Percentiles rank a stretch among this genome's conserved stretches.
phyloP scores from a whole-genome alignment of 805 yeast genomes.

The Candida taoyuanica region DNA sequence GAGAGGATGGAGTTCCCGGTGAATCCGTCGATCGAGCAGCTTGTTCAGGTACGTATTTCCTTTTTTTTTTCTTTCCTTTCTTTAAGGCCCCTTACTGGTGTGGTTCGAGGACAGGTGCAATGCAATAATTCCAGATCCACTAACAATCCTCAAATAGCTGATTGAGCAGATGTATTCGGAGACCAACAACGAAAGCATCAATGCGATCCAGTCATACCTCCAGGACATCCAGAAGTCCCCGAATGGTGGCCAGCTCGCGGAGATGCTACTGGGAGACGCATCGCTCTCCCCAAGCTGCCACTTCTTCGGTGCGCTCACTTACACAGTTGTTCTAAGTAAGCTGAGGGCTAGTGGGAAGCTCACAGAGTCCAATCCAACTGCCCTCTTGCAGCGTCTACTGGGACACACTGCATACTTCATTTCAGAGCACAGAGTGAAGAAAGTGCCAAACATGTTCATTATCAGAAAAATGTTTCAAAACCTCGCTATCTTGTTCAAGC shows the following conservation, averaged over 20 bases:
- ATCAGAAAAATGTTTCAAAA: slow-evolving; percentile 55
- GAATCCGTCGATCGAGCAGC: slow-evolving; percentile 5
- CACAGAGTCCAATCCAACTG: slow-evolving; percentile 15
- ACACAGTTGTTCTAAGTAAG: slow-evolving; percentile 53
- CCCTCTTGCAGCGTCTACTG: slow-evolving; percentile 12
- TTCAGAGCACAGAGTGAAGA: slow-evolving; percentile 9
- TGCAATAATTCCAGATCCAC: too few relatives aligned
- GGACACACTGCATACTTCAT: slow-evolving; percentile 14
- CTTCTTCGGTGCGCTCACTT: slow-evolving; percentile 80
- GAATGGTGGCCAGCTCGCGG: slow-evolving; percentile 56
- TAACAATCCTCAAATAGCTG: slow-evolving; percentile 12
- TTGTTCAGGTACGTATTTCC: slow-evolving; percentile 3
- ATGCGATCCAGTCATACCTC: slow-evolving; percentile 46
- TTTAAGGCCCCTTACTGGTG: too few relatives aligned
- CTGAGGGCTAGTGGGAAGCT: slow-evolving; percentile 11
- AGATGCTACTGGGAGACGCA: slow-evolving; percentile 38
- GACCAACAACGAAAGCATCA: slow-evolving; percentile 32
- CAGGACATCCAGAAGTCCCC: slow-evolving; percentile 55
- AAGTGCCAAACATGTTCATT: slow-evolving; percentile 35
- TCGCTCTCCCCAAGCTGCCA: slow-evolving; percentile 43
- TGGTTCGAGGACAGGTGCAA: too few relatives aligned
- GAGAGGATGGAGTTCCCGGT: slow-evolving; percentile 1
- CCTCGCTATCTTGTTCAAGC: slow-evolving; percentile 41
- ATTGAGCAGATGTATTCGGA: slow-evolving; percentile 23
- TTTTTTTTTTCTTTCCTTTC: too few relatives aligned